Evolutionary conservation across 192 early-diverging fungal species (phyloP), one percentile per base, ranked within the genome.

Genomic region (Coemansia sp.): DNA sequence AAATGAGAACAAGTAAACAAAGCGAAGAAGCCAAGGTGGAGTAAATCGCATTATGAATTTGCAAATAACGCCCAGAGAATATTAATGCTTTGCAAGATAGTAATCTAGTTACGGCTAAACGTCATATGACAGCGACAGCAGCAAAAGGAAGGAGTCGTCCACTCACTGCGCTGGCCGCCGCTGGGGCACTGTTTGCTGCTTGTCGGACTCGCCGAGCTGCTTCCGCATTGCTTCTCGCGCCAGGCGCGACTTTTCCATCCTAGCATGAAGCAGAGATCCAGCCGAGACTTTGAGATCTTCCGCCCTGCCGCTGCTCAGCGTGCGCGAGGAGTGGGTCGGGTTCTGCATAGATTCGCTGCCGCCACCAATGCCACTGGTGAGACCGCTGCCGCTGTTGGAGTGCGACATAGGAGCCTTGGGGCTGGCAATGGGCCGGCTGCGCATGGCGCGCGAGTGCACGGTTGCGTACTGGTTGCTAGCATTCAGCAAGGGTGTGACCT

Each of bases 401-500:
- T 67, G 61, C 22, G 67, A 31, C 12, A 65, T 35, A 3, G 66
- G 20, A 0, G 73, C 22, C 60, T 73, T 82, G 31, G 73, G 79
- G 37, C 54, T 82, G 14, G 79, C 70, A 49, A 82, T 70, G 14
- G 61, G 65, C 20, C 79, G 72, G 14, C 58, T 73, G 47, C 79
- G 79, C 12, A 70, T 32, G 9, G 71, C 62, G 51, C 70, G 79
- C 38, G 79, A 65, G 59, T 71, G 69, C n/a, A 81, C 37, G 2
- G 73, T 71, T 4, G 79, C 79, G 40, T 76, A 82, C 59, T 82
- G 73, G 56, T 70, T 66, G 40, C 67, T 70, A 10, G 70, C 46
- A 31, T 64, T 86, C 32, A 93, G 64, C 40, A 93, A 51, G 32
- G 92, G 90, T 3, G 90, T 89, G 46, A 93, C 91, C 54, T 91